Evolutionary conservation across 2,329 filamentous ascomycete species (phyloP).

Genomic region (Grosmannia penicillata): DNA sequence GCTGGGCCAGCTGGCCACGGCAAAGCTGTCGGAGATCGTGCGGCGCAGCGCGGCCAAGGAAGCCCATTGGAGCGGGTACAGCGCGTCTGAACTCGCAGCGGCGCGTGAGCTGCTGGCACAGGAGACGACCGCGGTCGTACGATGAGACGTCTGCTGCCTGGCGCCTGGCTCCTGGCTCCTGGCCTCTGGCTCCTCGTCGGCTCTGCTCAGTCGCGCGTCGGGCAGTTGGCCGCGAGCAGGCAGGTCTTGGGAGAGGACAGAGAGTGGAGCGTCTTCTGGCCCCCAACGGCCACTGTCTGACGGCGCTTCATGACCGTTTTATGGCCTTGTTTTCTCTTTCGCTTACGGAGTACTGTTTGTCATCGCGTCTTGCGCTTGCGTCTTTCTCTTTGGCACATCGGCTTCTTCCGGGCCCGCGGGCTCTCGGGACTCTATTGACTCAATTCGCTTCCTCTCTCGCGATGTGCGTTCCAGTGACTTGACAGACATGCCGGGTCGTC

Average conservation of each 20-base stretch:
- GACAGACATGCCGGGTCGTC: conserved; percentile 11
- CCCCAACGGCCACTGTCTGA: too few relatives aligned
- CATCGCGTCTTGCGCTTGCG: too few relatives aligned
- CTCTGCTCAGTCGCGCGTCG: too few relatives aligned
- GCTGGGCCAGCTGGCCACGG: conserved; percentile 57
- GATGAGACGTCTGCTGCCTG: conserved; percentile 23
- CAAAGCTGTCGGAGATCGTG: conserved; percentile 64
- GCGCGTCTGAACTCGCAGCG: conserved; percentile 55
- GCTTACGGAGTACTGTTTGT: too few relatives aligned
- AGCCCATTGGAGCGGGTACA: conserved; percentile 58
- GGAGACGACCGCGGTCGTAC: conserved; percentile 27
- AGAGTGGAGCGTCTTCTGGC: too few relatives aligned
- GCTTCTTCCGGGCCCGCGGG: neutral
- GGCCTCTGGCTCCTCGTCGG: neutral
- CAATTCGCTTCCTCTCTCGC: too few relatives aligned
- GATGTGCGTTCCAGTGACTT: conserved; percentile 14
- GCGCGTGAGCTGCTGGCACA: conserved; percentile 51
- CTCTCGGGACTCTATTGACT: neutral
- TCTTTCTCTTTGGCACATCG: neutral
- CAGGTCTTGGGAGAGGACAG: too few relatives aligned
- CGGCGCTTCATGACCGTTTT: too few relatives aligned
- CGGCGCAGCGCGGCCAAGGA: conserved; percentile 45
- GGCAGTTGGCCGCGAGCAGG: too few relatives aligned
- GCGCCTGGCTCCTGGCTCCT: neutral
- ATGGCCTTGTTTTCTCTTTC: neutral